Conservation (phyloP, 1,284 basidiomycete genomes). For the Porodaedalea pini region DNA sequence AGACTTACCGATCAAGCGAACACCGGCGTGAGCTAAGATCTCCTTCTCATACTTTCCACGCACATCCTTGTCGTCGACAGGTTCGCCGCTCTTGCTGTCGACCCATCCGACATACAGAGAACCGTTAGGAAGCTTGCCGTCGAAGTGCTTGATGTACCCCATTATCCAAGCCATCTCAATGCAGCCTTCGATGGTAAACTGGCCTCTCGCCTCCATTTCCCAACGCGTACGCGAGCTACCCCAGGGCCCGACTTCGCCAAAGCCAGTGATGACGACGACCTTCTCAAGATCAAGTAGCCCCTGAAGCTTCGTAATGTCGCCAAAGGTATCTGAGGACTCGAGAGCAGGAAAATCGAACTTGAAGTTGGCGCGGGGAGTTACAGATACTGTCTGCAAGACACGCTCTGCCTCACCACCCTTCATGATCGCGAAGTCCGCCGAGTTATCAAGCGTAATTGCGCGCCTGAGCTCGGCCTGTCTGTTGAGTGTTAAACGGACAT, state of each 20-base stretch:
- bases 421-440: conserved; percentile 89
- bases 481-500: conserved; percentile 77
- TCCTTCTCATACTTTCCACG: conserved; percentile 93
- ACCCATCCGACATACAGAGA: conserved; percentile 97
- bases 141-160: conserved; percentile 98
- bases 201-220: conserved; percentile 96
- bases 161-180: conserved; percentile 99
- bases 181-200: conserved; percentile 94
- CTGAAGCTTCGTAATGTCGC: conserved; percentile 72
- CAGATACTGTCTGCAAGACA: conserved; percentile 87
- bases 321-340: conserved; percentile 62
- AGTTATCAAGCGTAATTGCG: conserved; percentile 90
- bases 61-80: conserved; percentile 98
- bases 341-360: conserved; percentile 89
- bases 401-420: conserved; percentile 93
- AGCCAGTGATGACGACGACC: conserved; percentile 94
- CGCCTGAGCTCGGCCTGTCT: conserved; percentile 84
- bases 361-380: conserved; percentile 97
- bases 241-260: conserved; percentile 98
- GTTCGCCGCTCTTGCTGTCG: conserved; percentile 89
- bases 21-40: conserved; percentile 89
- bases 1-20: conserved; percentile 84
- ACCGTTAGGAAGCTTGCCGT: conserved; percentile 91
- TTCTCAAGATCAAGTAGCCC: conserved; percentile 94
- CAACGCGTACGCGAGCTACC: conserved; percentile 97